These are phyloP conservation scores for Coemansia sp. DNA, from an alignment of 192 early-diverging fungal species.

Conservation along the genomic window DNA sequence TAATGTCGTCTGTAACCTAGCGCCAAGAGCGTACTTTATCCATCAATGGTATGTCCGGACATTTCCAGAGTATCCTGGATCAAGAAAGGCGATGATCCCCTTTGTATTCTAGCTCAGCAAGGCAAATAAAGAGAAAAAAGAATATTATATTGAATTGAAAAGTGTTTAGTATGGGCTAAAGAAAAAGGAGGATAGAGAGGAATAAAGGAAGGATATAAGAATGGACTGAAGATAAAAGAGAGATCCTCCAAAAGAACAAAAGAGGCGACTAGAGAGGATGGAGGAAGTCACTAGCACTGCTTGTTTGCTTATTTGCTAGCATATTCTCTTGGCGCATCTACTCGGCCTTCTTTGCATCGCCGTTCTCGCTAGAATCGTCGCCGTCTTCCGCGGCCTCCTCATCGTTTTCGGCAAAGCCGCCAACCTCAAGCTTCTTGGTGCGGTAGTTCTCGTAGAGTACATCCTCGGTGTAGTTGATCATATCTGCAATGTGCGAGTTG, in stretches of 20 bases:
- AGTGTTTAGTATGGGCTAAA: background rate
- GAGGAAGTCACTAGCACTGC: background rate
- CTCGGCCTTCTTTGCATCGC: conserved; percentile 36
- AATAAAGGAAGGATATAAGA: conserved; percentile 4
- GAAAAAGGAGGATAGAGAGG: background rate
- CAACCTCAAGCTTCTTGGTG: conserved; percentile 75
- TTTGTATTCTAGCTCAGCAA: conserved; percentile 30
- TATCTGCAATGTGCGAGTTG: conserved; percentile 94
- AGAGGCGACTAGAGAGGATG: background rate
- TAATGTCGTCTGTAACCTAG: conserved; percentile 32
- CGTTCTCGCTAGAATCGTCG: conserved; percentile 18
- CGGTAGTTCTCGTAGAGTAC: conserved; percentile 96
- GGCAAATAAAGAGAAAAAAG: background rate
- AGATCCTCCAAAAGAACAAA: background rate
- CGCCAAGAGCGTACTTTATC: conserved; percentile 43
- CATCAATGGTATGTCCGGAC: conserved; percentile 43
- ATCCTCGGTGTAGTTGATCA: conserved; percentile 94
- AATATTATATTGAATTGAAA: conserved; percentile 3
- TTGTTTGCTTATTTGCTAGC: background rate
- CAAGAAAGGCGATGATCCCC: conserved; percentile 48
- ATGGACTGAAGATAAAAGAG: conserved; percentile 1
- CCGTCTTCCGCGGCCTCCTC: conserved; percentile 29
- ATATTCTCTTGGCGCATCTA: conserved; percentile 11
- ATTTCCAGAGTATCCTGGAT: conserved; percentile 42
- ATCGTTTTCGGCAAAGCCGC: conserved; percentile 46